Evolutionary conservation across 73 alveolate species (phyloP).

Genomic region (Symbiodinium pilosum): DNA sequence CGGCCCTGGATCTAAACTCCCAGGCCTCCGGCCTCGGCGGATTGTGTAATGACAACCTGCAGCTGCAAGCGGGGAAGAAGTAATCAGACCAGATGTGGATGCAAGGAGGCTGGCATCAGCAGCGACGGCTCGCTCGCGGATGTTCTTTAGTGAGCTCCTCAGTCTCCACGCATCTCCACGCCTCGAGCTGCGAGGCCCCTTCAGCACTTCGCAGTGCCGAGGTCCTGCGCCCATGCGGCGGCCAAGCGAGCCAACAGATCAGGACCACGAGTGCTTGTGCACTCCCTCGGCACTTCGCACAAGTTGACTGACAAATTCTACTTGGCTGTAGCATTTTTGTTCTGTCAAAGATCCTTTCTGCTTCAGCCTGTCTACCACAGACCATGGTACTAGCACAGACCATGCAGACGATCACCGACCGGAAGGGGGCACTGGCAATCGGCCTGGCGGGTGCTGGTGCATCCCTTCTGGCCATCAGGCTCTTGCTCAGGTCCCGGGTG

Average conservation of each 20-base stretch:
- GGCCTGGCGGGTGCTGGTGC: not conserved
- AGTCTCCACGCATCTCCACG: not conserved
- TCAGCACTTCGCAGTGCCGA: not conserved
- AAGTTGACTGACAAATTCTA: no score
- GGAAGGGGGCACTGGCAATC: not conserved
- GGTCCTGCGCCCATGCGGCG: not conserved
- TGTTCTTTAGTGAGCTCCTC: not conserved
- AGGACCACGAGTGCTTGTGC: no score
- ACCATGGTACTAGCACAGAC: not conserved
- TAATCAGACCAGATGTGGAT: no score
- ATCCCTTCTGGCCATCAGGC: conserved; percentile 10
- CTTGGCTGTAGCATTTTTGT: no score
- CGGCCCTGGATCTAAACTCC: no score
- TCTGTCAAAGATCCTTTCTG: no score
- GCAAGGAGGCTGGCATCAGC: no score
- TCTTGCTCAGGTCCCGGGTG: conserved; percentile 28
- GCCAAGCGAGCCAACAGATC: not conserved
- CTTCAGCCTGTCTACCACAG: not conserved
- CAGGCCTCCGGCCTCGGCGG: no score
- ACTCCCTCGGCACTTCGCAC: not conserved
- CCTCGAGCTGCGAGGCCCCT: not conserved
- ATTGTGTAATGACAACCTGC: no score
- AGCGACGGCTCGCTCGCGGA: not conserved
- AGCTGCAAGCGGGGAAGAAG: no score
- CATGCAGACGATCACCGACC: not conserved